These are phyloP conservation scores for Elymus sibiricus DNA, from an alignment of 176 grass and related monocot species.

Conservation along the genomic window DNA sequence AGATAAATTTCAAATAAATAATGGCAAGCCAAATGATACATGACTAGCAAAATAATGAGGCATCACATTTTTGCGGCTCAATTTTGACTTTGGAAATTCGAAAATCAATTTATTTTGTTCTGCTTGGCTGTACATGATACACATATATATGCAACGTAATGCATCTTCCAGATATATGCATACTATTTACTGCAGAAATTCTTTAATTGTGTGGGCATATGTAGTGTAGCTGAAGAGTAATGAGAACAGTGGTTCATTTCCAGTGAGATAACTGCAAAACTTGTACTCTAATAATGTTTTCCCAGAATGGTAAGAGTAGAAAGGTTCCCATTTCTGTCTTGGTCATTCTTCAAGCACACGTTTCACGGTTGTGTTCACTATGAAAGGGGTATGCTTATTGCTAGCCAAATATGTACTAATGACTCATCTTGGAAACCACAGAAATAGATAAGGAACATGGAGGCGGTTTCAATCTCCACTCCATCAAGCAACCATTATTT, in stretches of 20 bases:
- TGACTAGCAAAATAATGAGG: neutral
- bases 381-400: neutral
- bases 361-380: neutral
- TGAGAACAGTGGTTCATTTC: neutral
- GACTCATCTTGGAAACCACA: neutral
- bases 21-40: neutral
- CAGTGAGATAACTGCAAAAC: neutral
- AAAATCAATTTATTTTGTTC: neutral
- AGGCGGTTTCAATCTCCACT: neutral
- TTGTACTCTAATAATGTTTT: too few relatives aligned
- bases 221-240: neutral
- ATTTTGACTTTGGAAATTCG: neutral
- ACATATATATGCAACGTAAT: neutral
- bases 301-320: neutral
- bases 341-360: neutral
- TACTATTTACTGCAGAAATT: neutral
- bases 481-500: neutral
- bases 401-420: neutral
- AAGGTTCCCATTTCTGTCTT: neutral
- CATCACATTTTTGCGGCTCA: neutral
- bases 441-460: slow-evolving; percentile 9
- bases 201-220: neutral
- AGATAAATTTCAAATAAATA: neutral
- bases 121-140: neutral
- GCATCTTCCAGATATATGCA: neutral